These are phyloP conservation scores for Cotoneaster glaucophyllus DNA, from an alignment of 306 rosid species.

Conservation along the genomic window DNA sequence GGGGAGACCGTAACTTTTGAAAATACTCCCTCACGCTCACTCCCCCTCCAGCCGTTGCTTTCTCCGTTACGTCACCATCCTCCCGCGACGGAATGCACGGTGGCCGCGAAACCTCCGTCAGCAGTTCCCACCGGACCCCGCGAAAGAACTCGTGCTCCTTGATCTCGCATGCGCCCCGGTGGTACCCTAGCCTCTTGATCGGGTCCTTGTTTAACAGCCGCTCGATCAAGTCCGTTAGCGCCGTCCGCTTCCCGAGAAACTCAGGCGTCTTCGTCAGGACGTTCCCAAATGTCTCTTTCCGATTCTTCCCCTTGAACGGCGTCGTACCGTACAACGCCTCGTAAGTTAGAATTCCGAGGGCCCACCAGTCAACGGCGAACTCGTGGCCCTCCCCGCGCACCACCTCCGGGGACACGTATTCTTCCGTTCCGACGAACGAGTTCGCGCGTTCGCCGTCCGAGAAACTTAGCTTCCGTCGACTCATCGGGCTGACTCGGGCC, in stretches of 20 bases:
- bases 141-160: slow-evolving; percentile 71
- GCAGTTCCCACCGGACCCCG: slow-evolving; percentile 76
- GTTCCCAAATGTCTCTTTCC: slow-evolving; percentile 81
- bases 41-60: neutral
- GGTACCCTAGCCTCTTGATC: slow-evolving; percentile 54
- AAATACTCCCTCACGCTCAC: slow-evolving; percentile 48
- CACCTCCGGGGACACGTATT: slow-evolving; percentile 89
- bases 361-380: slow-evolving; percentile 98
- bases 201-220: slow-evolving; percentile 78
- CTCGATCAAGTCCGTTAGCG: slow-evolving; percentile 55
- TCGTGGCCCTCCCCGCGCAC: slow-evolving; percentile 87
- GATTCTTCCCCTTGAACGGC: slow-evolving; percentile 80
- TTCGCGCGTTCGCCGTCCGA: slow-evolving; percentile 64
- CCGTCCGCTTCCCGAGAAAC: slow-evolving; percentile 53
- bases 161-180: slow-evolving; percentile 65
- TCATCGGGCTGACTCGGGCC: slow-evolving; percentile 77
- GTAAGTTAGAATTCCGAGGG: slow-evolving; percentile 61
- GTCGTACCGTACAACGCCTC: slow-evolving; percentile 84
- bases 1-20: slow-evolving; percentile 39
- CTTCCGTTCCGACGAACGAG: slow-evolving; percentile 94
- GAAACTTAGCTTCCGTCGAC: slow-evolving; percentile 54
- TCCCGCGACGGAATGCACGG: slow-evolving; percentile 70
- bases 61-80: slow-evolving; percentile 16
- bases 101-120: slow-evolving; percentile 65
- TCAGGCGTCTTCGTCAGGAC: slow-evolving; percentile 49